Conservation (phyloP, 768 basidiomycete genomes). For the Crucibulum laeve region DNA sequence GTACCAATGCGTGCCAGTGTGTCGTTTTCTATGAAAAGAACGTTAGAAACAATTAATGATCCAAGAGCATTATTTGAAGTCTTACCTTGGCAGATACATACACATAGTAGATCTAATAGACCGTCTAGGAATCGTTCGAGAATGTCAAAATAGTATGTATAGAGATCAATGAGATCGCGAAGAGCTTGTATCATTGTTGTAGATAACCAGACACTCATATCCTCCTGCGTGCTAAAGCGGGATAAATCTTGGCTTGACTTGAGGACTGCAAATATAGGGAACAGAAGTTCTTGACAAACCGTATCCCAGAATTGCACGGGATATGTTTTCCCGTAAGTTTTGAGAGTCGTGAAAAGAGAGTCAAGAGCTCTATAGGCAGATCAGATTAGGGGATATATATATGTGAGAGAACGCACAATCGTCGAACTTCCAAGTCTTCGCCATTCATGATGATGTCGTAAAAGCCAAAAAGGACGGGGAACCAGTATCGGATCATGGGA, state of each 20-base stretch:
- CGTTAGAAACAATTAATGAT: constrained; percentile 7
- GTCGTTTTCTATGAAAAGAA: constrained; percentile 77
- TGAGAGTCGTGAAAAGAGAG: constrained; percentile 90
- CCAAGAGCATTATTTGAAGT: neutral
- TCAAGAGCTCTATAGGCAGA: constrained; percentile 74
- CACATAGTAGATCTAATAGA: constrained; percentile 86
- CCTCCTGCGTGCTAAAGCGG: constrained; percentile 93
- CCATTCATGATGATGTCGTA: constrained; percentile 99
- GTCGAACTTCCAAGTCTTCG: constrained; percentile 94
- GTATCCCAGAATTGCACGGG: constrained; percentile 96
- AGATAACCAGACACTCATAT: constrained; percentile 99
- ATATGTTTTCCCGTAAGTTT: constrained; percentile 82
- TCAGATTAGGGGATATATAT: neutral
- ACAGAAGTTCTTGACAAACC: constrained; percentile 93
- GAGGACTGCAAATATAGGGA: constrained; percentile 96
- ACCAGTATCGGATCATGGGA: constrained; percentile 95
- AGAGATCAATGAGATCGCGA: constrained; percentile 91
- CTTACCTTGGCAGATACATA: constrained; percentile 98
- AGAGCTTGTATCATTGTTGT: constrained; percentile 99
- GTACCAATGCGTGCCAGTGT: constrained; percentile 97
- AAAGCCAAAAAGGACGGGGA: constrained; percentile 94
- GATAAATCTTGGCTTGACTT: constrained; percentile 91
- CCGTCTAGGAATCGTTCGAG: constrained; percentile 89
- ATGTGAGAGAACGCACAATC: constrained; percentile 57
- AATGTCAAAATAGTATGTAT: constrained; percentile 91